These are phyloP conservation scores for Arxiozyma slooffiae DNA, from an alignment of 1,139 yeast genomes.

Conservation along the genomic window DNA sequence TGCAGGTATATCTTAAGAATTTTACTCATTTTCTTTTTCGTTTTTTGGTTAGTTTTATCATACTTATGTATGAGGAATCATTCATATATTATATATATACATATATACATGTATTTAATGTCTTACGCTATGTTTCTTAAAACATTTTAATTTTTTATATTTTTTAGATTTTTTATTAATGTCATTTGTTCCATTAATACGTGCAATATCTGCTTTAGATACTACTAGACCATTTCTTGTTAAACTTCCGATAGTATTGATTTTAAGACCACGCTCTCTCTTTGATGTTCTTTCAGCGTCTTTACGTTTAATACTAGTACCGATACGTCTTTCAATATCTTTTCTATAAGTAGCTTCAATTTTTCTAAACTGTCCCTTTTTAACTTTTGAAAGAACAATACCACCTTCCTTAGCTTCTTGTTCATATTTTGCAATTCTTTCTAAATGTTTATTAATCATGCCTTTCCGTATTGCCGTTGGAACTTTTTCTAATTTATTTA, in stretches of 20 bases:
- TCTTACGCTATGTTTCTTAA: slow-evolving; percentile 2
- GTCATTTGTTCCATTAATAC: slow-evolving; percentile 24
- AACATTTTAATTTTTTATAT: not conserved
- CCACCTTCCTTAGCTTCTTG: slow-evolving; percentile 83
- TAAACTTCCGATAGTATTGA: slow-evolving; percentile 65
- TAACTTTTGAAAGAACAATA: slow-evolving; percentile 57
- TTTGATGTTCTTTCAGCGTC: slow-evolving; percentile 30
- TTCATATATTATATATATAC: not conserved
- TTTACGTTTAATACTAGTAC: slow-evolving; percentile 32
- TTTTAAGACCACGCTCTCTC: slow-evolving; percentile 72
- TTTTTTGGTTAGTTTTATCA: not conserved
- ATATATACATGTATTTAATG: not conserved
- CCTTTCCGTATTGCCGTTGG: slow-evolving; percentile 87
- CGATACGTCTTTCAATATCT: slow-evolving; percentile 48
- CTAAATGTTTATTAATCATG: slow-evolving; percentile 50
- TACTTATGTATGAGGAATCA: not conserved
- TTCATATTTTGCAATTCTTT: slow-evolving; percentile 50
- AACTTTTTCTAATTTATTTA: slow-evolving; percentile 54
- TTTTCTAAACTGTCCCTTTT: slow-evolving; percentile 55
- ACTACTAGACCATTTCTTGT: slow-evolving; percentile 78
- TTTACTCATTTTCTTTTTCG: too few species aligned
- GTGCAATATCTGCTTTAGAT: slow-evolving; percentile 56
- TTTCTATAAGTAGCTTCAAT: slow-evolving; percentile 40
- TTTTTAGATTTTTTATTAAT: not conserved
- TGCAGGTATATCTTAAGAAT: too few species aligned